A percentile compares a stretch with the other conserved stretches of the same genome.
Evolutionary conservation across 164 flowering plant species (phyloP).

Genomic region (Aristolochia contorta): DNA sequence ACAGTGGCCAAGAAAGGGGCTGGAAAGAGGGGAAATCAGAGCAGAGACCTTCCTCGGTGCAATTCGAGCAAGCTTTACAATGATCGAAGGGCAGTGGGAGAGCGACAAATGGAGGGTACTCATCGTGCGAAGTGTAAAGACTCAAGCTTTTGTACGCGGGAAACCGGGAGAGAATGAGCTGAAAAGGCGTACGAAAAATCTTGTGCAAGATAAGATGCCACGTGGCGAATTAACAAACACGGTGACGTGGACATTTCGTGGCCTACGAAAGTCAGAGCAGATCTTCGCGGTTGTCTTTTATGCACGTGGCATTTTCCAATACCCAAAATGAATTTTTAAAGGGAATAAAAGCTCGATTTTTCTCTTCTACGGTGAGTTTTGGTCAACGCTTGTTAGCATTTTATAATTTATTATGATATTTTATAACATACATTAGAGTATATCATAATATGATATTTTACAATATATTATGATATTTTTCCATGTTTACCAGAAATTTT

Average conservation of each 20-base stretch:
- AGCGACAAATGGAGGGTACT: neutral
- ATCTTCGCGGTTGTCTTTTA: too few relatives aligned
- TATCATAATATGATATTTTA: too few relatives aligned
- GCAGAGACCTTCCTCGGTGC: neutral
- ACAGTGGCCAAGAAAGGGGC: neutral
- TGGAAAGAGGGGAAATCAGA: neutral
- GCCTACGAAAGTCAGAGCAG: neutral
- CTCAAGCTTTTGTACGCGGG: neutral
- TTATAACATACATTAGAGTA: too few relatives aligned
- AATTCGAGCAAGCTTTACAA: neutral
- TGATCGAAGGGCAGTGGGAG: neutral
- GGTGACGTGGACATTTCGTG: conserved; percentile 5
- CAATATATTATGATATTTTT: too few relatives aligned
- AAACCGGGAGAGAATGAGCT: neutral
- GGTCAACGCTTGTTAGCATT: too few relatives aligned
- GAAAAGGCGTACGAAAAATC: neutral
- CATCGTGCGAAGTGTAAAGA: neutral
- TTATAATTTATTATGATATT: too few relatives aligned
- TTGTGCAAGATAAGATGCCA: conserved; percentile 1
- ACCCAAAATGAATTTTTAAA: too few relatives aligned
- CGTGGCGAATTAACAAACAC: neutral
- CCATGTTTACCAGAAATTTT: too few relatives aligned
- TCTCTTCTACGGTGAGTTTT: too few relatives aligned
- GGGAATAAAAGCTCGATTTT: too few relatives aligned
- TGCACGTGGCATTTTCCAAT: too few relatives aligned